Conservation (phyloP, 2,329 filamentous ascomycete genomes). For the Epicoccum nigrum region DNA sequence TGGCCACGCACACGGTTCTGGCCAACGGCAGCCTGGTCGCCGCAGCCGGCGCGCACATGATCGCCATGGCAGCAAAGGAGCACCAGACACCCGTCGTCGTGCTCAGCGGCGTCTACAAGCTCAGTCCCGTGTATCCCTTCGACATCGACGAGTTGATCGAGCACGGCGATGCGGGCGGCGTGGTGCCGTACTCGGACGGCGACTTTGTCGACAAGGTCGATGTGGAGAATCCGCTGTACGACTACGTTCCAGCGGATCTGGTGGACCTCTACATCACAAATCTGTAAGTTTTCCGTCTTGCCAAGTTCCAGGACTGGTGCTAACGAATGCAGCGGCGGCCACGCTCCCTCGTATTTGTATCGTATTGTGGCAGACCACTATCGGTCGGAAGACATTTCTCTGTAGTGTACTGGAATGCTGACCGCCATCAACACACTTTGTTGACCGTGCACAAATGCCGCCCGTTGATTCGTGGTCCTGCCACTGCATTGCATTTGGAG, state of each 20-base stretch:
- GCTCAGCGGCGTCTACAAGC: conserved; percentile 88
- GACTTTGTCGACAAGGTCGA: conserved; percentile 78
- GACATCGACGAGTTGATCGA: conserved; percentile 83
- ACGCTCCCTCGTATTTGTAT: conserved; percentile 74
- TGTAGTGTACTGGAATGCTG: conserved; percentile 31
- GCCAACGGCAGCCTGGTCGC: conserved; percentile 87
- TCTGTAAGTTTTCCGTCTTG: conserved; percentile 60
- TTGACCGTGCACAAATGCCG: not conserved
- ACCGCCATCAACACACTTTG: not conserved
- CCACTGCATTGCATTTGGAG: no score
- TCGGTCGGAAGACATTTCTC: conserved; percentile 71
- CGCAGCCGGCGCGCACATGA: conserved; percentile 79
- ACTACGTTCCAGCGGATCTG: conserved; percentile 78
- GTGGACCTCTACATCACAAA: conserved; percentile 88
- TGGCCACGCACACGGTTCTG: conserved; percentile 85
- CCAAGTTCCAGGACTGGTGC: not conserved
- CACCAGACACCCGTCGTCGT: conserved; percentile 86
- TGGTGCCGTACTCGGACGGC: conserved; percentile 79
- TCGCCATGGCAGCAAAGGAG: conserved; percentile 83
- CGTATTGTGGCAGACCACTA: conserved; percentile 78
- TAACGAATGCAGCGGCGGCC: conserved; percentile 60
- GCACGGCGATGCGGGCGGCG: conserved; percentile 79
- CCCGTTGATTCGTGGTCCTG: no score
- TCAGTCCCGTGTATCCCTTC: conserved; percentile 88
- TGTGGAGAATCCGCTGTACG: conserved; percentile 78